Evolutionary conservation across 2,329 filamentous ascomycete species (phyloP), one percentile per base, ranked within the genome.

Genomic region (Verticillium dahliae): DNA sequence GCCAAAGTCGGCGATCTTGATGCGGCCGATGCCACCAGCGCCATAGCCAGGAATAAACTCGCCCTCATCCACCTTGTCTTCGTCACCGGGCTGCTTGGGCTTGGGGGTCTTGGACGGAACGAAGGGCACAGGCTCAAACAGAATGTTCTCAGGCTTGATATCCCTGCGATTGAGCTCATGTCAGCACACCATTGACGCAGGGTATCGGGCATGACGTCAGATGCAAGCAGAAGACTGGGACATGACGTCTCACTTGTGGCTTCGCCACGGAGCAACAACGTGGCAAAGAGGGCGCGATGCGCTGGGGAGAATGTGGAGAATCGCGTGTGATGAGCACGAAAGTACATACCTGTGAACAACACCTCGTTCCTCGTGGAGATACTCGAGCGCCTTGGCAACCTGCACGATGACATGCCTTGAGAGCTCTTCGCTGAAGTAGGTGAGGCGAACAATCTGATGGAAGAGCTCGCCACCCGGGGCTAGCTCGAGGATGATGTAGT

Each of bases 1-100:
- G 60, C 95, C 95, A 72, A 99, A 99, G 72, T 99, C 95, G 72
- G 95, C 95, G 74, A 99, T 94, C 81, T 99, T 98, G 79, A 99
- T 97, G 66, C 85, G 81, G 37, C 95, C 95, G 65, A 99, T 99
- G 50, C 94, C 95, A 62, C 95, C 95, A 1, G 90, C 83, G 52
- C 95, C 95, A 39, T 89, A 77, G 1, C 93, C 93, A 18, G 81
- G 84, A 63, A 95, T 81, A 66, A 96, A 99, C 71, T 98, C 94
- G 66, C 95, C 95, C 75, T 99, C 95, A 64, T 99, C 95, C 4
- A 88, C 90, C 80, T 99, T 99, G 72, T 98, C 94, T 76, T 99
- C 95, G 68, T 99, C 95, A 34, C 95, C 95, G 2, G 92, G 88
- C 62, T 89, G 87, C 72, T 83, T 89, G 1, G 92, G 91, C 76